These are phyloP conservation scores for Phytophthora boehmeriae DNA, from an alignment of 352 stramenopile species.

Conservation along the genomic window DNA sequence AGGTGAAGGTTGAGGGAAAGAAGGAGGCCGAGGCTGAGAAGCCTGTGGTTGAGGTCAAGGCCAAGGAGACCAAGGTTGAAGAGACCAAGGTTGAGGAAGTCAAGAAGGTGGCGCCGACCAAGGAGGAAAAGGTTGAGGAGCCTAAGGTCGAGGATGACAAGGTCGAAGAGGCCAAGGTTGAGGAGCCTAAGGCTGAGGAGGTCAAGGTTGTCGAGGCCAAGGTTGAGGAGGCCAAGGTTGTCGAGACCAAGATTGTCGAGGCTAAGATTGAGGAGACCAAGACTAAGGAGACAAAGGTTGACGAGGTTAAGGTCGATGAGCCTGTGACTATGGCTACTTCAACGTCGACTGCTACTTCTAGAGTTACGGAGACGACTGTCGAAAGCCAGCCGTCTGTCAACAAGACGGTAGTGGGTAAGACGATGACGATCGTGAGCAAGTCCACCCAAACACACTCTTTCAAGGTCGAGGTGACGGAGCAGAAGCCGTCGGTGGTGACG, in stretches of 20 bases:
- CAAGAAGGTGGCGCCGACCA: slow-evolving; percentile 8
- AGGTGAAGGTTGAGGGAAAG: slow-evolving; percentile 7
- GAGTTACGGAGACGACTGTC: slow-evolving; percentile 38
- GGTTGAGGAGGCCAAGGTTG: background rate
- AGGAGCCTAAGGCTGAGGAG: background rate
- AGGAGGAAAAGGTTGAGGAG: slow-evolving; percentile 13
- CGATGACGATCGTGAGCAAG: slow-evolving; percentile 39
- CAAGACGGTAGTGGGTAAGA: slow-evolving; percentile 44
- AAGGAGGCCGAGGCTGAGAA: slow-evolving; percentile 10
- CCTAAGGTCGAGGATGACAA: slow-evolving; percentile 8
- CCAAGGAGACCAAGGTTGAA: slow-evolving; percentile 8
- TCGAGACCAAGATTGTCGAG: background rate
- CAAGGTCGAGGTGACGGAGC: slow-evolving; percentile 41
- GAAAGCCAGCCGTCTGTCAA: slow-evolving; percentile 29
- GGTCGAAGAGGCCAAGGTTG: slow-evolving; percentile 13
- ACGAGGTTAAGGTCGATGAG: slow-evolving; percentile 13
- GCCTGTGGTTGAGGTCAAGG: slow-evolving; percentile 4
- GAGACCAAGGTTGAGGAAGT: slow-evolving; percentile 14
- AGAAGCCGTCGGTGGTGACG: slow-evolving; percentile 35
- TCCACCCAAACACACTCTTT: slow-evolving; percentile 33
- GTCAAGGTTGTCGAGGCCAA: slow-evolving; percentile 4
- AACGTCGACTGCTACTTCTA: slow-evolving; percentile 27
- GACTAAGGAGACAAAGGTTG: slow-evolving; percentile 1
- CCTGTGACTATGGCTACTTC: slow-evolving; percentile 9
- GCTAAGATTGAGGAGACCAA: background rate